These are phyloP conservation scores for Mortierella sp. DNA, from an alignment of 371 early-diverging fungal species.

Conservation along the genomic window DNA sequence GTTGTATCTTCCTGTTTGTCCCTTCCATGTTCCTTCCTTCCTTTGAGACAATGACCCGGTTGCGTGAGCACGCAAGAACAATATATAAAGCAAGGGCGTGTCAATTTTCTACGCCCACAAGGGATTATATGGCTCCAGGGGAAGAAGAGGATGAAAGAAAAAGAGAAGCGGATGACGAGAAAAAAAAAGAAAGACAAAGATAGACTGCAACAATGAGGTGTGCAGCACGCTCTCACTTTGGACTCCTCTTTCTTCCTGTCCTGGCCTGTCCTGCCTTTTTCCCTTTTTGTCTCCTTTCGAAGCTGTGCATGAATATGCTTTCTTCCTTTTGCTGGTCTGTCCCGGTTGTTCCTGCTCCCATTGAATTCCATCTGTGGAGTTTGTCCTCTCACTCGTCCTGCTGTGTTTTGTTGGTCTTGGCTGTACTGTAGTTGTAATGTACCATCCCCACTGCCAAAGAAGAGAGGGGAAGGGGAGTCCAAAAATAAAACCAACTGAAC, in stretches of 20 bases:
- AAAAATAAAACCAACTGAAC: conserved; percentile 10
- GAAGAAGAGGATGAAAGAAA: not conserved
- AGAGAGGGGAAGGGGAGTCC: not conserved
- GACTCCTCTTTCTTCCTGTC: not conserved
- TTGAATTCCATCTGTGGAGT: not conserved
- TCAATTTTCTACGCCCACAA: conserved; percentile 5
- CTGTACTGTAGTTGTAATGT: not conserved
- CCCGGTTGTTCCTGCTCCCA: not conserved
- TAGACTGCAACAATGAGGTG: not conserved
- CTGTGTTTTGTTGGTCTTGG: not conserved
- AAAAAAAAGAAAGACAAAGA: not conserved
- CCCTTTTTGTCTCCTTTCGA: not conserved
- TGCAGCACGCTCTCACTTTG: not conserved
- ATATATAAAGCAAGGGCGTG: not conserved
- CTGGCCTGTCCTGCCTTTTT: not conserved
- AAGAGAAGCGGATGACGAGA: not conserved
- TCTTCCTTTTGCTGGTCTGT: not conserved
- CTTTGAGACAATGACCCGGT: not conserved
- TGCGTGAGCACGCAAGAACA: not conserved
- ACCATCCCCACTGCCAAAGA: not conserved
- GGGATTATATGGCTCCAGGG: not conserved
- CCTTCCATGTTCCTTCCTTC: not conserved
- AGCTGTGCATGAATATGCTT: not conserved
- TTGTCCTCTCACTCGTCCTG: not conserved
- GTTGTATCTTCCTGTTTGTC: not conserved